Conservation (phyloP, 2,329 filamentous ascomycete genomes). For the Fusarium poae region DNA sequence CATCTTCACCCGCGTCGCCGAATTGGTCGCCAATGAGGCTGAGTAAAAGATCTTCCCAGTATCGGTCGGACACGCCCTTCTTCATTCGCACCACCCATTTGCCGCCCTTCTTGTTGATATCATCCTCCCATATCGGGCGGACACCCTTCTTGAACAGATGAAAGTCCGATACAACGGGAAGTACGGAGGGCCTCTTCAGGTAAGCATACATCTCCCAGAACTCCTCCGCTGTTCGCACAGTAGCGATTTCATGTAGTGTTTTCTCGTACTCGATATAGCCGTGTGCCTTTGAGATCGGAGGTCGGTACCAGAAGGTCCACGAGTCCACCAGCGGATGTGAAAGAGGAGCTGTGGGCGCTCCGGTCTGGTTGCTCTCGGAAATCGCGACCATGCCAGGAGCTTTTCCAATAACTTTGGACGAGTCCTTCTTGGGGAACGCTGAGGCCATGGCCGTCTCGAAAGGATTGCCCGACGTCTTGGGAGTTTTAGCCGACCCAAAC, state of each 20-base stretch:
- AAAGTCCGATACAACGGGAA: slow-evolving; percentile 96
- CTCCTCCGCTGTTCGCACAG: slow-evolving; percentile 84
- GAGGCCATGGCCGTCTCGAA: slow-evolving; percentile 79
- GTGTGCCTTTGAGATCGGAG: slow-evolving; percentile 95
- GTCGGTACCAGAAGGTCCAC: slow-evolving; percentile 98
- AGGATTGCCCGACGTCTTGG: slow-evolving; percentile 84
- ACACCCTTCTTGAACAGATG: slow-evolving; percentile 98
- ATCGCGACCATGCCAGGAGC: slow-evolving; percentile 60
- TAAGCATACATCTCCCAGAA: slow-evolving; percentile 93
- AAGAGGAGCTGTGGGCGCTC: slow-evolving; percentile 59
- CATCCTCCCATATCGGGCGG: slow-evolving; percentile 97
- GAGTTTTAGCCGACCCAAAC: slow-evolving; percentile 83
- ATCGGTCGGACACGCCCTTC: slow-evolving; percentile 96
- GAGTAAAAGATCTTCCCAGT: slow-evolving; percentile 94
- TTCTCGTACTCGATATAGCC: slow-evolving; percentile 93
- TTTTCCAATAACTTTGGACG: slow-evolving; percentile 49
- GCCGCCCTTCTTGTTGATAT: slow-evolving; percentile 93
- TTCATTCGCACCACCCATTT: slow-evolving; percentile 98
- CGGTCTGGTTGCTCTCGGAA: slow-evolving; percentile 55
- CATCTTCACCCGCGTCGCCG: slow-evolving; percentile 89
- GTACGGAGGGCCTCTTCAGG: slow-evolving; percentile 86
- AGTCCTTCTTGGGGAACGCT: slow-evolving; percentile 55
- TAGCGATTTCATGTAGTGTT: slow-evolving; percentile 88
- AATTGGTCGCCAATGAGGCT: slow-evolving; percentile 96
- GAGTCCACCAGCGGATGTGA: slow-evolving; percentile 77